These are phyloP conservation scores for Juglanconis oblonga DNA, from an alignment of 2,329 filamentous ascomycete species.

Conservation along the genomic window DNA sequence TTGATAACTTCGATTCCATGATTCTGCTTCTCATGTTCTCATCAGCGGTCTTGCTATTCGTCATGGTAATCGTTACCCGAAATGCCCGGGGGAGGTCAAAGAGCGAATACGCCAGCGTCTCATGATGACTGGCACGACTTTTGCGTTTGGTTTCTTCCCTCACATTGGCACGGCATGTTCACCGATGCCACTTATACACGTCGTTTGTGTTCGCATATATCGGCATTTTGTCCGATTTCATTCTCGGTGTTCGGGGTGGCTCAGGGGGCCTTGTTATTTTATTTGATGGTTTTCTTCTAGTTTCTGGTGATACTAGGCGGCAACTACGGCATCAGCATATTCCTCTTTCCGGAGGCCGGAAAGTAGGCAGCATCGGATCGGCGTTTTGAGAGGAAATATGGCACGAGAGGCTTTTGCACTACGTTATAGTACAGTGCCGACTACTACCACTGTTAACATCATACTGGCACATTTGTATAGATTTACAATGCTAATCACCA, in stretches of 20 bases:
- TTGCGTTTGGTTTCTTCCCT: neutral
- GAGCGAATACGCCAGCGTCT: neutral
- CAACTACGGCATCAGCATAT: neutral
- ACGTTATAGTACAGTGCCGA: neutral
- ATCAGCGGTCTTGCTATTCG: constrained; percentile 1
- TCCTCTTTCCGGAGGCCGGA: neutral
- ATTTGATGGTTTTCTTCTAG: neutral
- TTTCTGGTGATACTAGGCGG: neutral
- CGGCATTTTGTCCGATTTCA: neutral
- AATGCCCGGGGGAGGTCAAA: neutral
- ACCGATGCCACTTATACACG: neutral
- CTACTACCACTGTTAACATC: neutral
- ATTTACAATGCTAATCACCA: neutral
- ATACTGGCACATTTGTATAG: neutral
- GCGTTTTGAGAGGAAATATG: neutral
- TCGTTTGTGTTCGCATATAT: neutral
- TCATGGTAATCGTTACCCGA: constrained; percentile 8
- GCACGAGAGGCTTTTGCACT: neutral
- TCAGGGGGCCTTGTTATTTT: neutral
- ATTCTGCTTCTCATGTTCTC: constrained; percentile 12
- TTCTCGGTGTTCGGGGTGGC: neutral
- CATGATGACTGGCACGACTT: neutral
- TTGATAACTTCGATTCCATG: constrained; percentile 17
- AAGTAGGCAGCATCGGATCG: neutral
- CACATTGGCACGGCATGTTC: neutral